A percentile compares a stretch with the other conserved stretches of the same genome.
phyloP scores from a whole-genome alignment of 2,329 filamentous ascomycete genomes.

The Rhynchosporium secalis region DNA sequence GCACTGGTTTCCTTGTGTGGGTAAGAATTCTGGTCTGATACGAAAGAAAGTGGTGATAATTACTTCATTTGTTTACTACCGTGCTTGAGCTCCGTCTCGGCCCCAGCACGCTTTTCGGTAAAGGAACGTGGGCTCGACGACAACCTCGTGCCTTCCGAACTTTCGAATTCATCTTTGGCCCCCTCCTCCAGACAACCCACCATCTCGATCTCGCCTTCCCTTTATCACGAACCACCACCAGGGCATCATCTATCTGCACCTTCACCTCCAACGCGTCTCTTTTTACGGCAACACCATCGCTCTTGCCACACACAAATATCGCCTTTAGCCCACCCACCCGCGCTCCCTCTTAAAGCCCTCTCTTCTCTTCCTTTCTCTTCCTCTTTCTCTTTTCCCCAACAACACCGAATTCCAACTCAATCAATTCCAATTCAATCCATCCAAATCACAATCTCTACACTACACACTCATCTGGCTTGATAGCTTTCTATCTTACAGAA shows the following conservation, averaged over 20 bases:
- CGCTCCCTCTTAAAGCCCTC: constrained; percentile 1
- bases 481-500: constrained; percentile 42
- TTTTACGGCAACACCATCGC: constrained; percentile 12
- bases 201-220: neutral
- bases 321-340: neutral
- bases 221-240: neutral
- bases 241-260: neutral
- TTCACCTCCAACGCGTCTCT: neutral
- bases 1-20: neutral
- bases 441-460: constrained; percentile 36
- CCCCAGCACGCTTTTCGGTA: neutral
- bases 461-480: constrained; percentile 40
- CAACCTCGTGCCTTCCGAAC: no score
- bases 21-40: neutral
- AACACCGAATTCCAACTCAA: constrained; percentile 22
- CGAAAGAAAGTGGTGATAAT: neutral
- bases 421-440: constrained; percentile 12
- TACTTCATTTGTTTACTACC: neutral
- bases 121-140: no score
- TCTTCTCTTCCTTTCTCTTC: constrained; percentile 4
- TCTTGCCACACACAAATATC: constrained; percentile 15
- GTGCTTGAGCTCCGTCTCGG: no score
- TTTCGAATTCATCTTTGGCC: neutral
- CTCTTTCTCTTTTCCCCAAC: constrained; percentile 18
- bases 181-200: neutral